These are phyloP conservation scores for Pyrenopolyporus hunteri DNA, from an alignment of 495 filamentous ascomycete genomes.

Conservation along the genomic window DNA sequence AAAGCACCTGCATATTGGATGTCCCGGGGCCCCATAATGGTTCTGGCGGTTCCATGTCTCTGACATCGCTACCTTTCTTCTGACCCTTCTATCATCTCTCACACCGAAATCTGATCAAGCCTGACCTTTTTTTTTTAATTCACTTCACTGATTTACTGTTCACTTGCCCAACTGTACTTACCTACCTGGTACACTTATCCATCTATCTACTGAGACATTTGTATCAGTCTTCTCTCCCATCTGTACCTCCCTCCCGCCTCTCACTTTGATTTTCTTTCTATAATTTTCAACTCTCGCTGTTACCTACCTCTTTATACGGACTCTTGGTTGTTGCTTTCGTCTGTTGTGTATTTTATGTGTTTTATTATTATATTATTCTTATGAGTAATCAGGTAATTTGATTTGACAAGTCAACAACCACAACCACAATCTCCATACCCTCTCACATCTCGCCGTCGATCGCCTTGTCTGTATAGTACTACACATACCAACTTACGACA, in stretches of 20 bases:
- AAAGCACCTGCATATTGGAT: constrained; percentile 32
- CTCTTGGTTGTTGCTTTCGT: constrained; percentile 8
- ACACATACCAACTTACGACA: constrained; percentile 14
- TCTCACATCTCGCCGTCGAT: constrained; percentile 3
- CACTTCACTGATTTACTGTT: constrained; percentile 3
- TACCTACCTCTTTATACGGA: constrained; percentile 15
- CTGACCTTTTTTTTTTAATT: constrained; percentile 18
- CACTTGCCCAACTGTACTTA: constrained; percentile 2
- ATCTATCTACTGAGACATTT: constrained; percentile 3
- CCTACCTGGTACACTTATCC: too few species aligned
- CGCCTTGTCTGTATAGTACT: constrained; percentile 25
- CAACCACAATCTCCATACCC: not conserved
- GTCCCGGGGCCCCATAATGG: constrained; percentile 32
- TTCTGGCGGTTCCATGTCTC: constrained; percentile 23
- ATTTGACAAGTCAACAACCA: constrained; percentile 16
- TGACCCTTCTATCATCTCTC: constrained; percentile 34
- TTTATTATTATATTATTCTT: constrained; percentile 8
- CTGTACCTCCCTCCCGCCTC: too few species aligned
- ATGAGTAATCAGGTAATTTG: constrained; percentile 29
- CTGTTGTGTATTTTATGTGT: constrained; percentile 21
- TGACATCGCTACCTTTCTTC: constrained; percentile 34
- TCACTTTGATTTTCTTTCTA: constrained; percentile 1
- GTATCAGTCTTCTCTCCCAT: constrained; percentile 1
- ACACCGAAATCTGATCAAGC: constrained; percentile 29
- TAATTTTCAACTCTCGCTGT: too few species aligned